Percentiles rank a stretch among this genome's conserved stretches.
phyloP scores from a whole-genome alignment of 1,139 yeast species.

The Geotrichum histeridarum region DNA sequence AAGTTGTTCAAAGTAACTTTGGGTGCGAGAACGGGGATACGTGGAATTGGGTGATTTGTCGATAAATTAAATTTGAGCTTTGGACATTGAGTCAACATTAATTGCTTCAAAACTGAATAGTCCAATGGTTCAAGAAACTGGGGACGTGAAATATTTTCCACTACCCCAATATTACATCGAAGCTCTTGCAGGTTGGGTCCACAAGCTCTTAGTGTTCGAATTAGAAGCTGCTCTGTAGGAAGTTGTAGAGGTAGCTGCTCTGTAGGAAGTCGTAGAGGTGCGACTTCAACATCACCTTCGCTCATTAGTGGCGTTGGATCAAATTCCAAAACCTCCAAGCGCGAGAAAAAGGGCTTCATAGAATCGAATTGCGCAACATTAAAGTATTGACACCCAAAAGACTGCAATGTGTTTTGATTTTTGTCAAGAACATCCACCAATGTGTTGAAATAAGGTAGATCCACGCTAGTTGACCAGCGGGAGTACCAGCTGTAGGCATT shows the following conservation, averaged over 20 bases:
- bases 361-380: neutral
- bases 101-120: neutral
- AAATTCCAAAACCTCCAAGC: neutral
- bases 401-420: neutral
- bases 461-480: neutral
- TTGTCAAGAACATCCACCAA: neutral
- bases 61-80: neutral
- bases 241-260: too few species aligned
- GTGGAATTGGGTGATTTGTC: neutral
- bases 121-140: neutral
- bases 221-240: neutral
- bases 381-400: neutral
- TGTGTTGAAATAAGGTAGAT: neutral
- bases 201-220: neutral
- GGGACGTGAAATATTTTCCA: neutral
- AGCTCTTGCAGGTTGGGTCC: neutral
- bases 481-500: too few species aligned
- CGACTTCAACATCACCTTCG: too few species aligned
- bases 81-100: neutral
- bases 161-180: neutral
- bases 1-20: neutral
- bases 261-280: too few species aligned
- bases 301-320: neutral
- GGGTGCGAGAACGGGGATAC: neutral
- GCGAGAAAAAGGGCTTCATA: neutral